phyloP scores from a whole-genome alignment of 2,329 filamentous ascomycete genomes.

The Phyllosticta citribraziliensis region DNA sequence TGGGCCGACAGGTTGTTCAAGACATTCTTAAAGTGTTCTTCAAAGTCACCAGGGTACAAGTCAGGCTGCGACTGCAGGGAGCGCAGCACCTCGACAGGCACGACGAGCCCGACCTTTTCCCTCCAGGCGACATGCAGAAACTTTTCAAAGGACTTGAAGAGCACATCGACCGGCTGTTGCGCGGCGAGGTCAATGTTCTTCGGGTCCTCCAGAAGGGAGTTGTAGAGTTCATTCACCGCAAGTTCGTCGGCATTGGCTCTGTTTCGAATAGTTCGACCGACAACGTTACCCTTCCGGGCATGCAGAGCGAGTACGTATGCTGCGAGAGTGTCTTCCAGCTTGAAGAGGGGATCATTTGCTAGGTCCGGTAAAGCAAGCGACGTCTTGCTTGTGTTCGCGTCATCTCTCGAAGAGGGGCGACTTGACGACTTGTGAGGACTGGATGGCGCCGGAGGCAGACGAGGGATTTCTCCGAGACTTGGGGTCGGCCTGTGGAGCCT shows the following conservation, averaged over 20 bases:
- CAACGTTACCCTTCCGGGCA: conserved; percentile 75
- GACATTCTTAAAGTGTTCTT: conserved; percentile 46
- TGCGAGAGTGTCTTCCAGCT: conserved; percentile 75
- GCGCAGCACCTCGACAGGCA: conserved; percentile 61
- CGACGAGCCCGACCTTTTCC: conserved; percentile 76
- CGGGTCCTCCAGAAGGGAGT: conserved; percentile 73
- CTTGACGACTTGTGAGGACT: conserved; percentile 25
- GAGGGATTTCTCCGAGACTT: conserved; percentile 24
- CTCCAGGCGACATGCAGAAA: conserved; percentile 83
- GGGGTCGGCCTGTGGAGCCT: conserved; percentile 26
- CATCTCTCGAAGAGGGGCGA: conserved; percentile 16
- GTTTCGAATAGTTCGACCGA: conserved; percentile 65
- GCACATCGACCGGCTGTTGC: conserved; percentile 69
- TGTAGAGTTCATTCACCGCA: conserved; percentile 81
- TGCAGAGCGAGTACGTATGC: conserved; percentile 76
- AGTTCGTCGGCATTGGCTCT: conserved; percentile 64
- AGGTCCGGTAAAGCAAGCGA: background rate
- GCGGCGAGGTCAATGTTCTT: conserved; percentile 65
- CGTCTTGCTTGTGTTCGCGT: conserved; percentile 1
- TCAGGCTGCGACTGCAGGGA: conserved; percentile 56
- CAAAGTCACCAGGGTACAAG: conserved; percentile 61
- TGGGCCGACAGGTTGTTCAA: conserved; percentile 46
- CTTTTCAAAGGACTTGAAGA: conserved; percentile 90
- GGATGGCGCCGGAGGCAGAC: conserved; percentile 23
- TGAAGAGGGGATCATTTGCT: conserved; percentile 40